Evolutionary conservation across 495 filamentous ascomycete genomes (phyloP), one percentile per base, ranked within the genome.

Genomic region (Penicillium odoratum): DNA sequence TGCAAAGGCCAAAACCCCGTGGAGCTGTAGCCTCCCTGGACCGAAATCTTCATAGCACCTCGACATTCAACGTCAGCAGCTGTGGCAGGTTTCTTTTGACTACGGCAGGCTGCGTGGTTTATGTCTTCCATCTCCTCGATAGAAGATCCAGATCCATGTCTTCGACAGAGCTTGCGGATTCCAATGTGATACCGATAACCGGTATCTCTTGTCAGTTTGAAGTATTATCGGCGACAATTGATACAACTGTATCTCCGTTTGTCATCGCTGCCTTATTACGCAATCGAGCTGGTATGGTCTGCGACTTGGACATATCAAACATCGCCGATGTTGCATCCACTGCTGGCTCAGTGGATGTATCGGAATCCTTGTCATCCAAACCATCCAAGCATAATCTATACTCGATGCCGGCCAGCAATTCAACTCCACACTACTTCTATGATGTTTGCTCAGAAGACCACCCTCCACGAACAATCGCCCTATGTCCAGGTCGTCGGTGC

Each of bases 401-500:
- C 18, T 10, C 31, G 44, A 66, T 70, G 57, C 59, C 64, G 11
- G 65, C 69, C 48, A 64, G 50, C 16, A 53, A 66, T 15, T 51
- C 54, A 3, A 64, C 72, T 57, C 60, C 69, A 38, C 59, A 80
- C 57, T 63, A 76, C 79, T 62, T 85, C 58, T 74, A 78, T 26
- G 79, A 88, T 55, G 57, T 92, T 44, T 89, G 88, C 66, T 85
- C 81, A 1, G 74, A 80, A 9, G 81, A 89, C 53, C 83, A 89
- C 56, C 83, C 83, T 18, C 88, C 88, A 5, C 80, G 81, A 52
- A 86, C 82, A 10, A 81, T 91, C 5, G 84, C 88, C 1, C 82
- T 92, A 48, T 89, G 84, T 56, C 88, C 88, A 10, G 82, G 85
- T 31, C 79, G 85, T 31, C 79, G 80, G 18, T 88, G 85, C 62